Percentiles rank a stretch among this genome's conserved stretches.
phyloP scores from a whole-genome alignment of 73 alveolate species.

The Stentor roeselii region DNA sequence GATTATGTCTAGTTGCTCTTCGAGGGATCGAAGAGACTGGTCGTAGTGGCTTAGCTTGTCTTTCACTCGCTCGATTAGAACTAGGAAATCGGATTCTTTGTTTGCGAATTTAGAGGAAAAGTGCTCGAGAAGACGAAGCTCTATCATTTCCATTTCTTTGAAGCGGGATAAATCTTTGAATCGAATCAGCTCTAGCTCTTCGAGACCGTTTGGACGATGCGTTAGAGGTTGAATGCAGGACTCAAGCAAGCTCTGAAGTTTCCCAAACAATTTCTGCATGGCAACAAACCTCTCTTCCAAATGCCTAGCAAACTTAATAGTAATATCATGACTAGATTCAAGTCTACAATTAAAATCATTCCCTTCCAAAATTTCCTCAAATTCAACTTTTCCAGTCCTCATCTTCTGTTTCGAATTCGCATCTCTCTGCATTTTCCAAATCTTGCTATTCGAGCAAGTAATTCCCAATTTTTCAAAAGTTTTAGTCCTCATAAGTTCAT shows the following conservation, averaged over 20 bases:
- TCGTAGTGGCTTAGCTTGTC: background rate
- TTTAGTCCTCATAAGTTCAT: background rate
- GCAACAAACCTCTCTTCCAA: background rate
- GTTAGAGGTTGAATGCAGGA: background rate
- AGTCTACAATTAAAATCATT: background rate
- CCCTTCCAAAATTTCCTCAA: background rate
- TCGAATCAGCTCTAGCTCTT: background rate
- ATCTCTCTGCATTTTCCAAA: slow-evolving; percentile 9
- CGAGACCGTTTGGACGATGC: background rate
- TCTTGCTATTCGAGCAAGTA: background rate
- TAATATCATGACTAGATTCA: background rate
- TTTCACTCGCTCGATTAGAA: background rate
- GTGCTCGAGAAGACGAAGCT: background rate
- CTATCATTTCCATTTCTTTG: background rate
- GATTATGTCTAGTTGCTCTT: background rate
- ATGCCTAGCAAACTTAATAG: background rate
- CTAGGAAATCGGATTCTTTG: background rate
- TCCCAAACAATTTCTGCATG: background rate
- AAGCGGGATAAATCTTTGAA: background rate
- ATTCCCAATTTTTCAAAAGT: slow-evolving; percentile 16
- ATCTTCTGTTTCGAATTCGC: background rate
- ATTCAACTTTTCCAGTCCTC: background rate
- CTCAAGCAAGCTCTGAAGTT: background rate
- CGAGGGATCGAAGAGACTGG: background rate
- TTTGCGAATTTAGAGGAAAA: background rate